phyloP scores from a whole-genome alignment of 345 rosid species.

The Corymbia maculata region DNA sequence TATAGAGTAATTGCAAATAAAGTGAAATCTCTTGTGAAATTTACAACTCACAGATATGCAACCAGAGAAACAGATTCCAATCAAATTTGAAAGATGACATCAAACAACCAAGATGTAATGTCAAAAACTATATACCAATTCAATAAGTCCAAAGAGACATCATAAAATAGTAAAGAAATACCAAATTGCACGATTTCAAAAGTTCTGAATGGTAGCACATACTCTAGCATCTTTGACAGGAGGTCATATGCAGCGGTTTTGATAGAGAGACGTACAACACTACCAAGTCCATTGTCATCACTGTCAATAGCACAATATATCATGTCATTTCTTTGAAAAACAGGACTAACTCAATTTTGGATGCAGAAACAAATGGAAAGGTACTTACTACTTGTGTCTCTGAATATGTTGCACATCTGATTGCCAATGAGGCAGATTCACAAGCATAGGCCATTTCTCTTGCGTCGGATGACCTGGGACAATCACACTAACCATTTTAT shows the following conservation, averaged over 20 bases:
- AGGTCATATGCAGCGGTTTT: slow-evolving; percentile 71
- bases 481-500: not conserved
- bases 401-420: slow-evolving; percentile 71
- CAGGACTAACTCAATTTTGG: not conserved
- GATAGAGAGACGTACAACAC: slow-evolving; percentile 55
- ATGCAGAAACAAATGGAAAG: not conserved
- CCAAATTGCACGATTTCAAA: not conserved
- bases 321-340: not conserved
- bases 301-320: not conserved
- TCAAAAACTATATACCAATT: not conserved
- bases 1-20: not conserved
- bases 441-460: slow-evolving; percentile 93
- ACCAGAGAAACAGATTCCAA: not conserved
- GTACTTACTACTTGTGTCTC: slow-evolving; percentile 47
- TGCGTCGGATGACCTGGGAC: slow-evolving; percentile 67
- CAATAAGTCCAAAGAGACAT: not conserved
- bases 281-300: slow-evolving; percentile 57
- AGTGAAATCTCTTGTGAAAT: not conserved
- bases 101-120: not conserved
- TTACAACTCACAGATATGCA: not conserved
- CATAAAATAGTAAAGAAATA: not conserved
- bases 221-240: slow-evolving; percentile 86
- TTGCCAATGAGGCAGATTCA: slow-evolving; percentile 86
- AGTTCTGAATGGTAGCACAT: not conserved
- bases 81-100: not conserved